Evolutionary conservation across 108 stramenopile species (phyloP), one percentile per base, ranked within the genome.

Genomic region (Aurantiochytrium sp.): DNA sequence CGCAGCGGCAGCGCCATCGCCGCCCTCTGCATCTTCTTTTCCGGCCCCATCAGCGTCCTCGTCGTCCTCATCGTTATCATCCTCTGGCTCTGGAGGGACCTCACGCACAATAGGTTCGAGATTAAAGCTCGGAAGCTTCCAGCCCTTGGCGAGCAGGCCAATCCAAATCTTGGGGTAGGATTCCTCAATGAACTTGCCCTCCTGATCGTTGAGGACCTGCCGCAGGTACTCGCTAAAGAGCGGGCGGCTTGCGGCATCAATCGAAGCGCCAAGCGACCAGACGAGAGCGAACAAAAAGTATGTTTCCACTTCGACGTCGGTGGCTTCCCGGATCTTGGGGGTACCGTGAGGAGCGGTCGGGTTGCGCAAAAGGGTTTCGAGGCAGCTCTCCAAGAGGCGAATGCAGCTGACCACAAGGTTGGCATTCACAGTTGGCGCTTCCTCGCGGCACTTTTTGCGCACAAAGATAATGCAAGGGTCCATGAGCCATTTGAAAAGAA

Each of bases 341-440:
- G 45, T 53, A 10, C 64, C 64, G 51, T 83, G 12, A 2, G 76
- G 76, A 12, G 49, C 76, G 25, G 3, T 53, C 23, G 28, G 55
- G 28, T 28, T 43, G 5, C 69, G 55, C 45, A 51, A 21, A 28
- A 88, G 44, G n/a, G 10, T 71, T 51, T 21, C 72, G n/a, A 72
- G 60, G 72, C 28, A 92, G 89, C 91, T 91, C 71, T 94, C 94
- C 58, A 94, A 59, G 25, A 94, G 88, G 87, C 92, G 93, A 44
- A 94, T 59, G 10, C 91, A 59, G 5, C 93, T 89, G 35, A 44
- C 57, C 25, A 93, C 93, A 16, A 95, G 89, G 55, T 92, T 92
- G 23, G 93, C 92, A 88, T 95, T 94, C 58, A 93, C 92, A 4
- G 94, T 95, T 0, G 95, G 95, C 5, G 91, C 89, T 91, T 93